Base-by-base conservation (phyloP, 768 basidiomycete species). In the Mycena indigotica region DNA sequence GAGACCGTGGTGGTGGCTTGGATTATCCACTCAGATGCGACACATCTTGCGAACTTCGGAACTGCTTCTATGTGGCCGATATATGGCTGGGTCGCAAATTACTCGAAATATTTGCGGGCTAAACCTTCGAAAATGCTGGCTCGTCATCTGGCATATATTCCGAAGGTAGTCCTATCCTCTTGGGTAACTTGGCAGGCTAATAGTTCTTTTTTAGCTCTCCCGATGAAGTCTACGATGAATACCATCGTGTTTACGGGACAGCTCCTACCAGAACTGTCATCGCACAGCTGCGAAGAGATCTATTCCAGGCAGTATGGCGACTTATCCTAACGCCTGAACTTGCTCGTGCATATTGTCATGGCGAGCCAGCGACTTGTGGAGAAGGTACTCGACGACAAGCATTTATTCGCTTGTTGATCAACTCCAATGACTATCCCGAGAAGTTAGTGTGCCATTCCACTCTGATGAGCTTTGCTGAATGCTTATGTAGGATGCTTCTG, bases 71-170 rank as follows among this genome's bases (percentile, higher is more conserved):
- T 65, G 16, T 74, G 69, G 72, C 72, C 72, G 1, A 28, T 69
- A 1, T 74, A 73, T 39, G 28, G 66, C 1, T 66, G 50, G 26
- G 66, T 72, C 39, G 48, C 40, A 2, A 57, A 58, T 6, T 67
- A 66, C 0, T 40, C 45, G 3, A 51, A 53, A 1, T 55, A 55
- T 15, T 51, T 66, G 1, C 59, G 65, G 0, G 41, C 39, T 3
- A 57, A 58, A 13, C 67, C 69, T 0, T 32, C 45, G 3, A 49
- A 53, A 1, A 52, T 56, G 6, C 52, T 66, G 1, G 64, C 58
- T 24, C 70, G 73, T 40, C 68, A 68, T 32, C 3, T 73, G 4
- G 69, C 63, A 5, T 72, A 71, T 56, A 59, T 75, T 39, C 67
- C 67, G 1, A 55, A 56, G 10, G 70, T 72, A 48, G 41, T n/a